phyloP scores from a whole-genome alignment of 495 filamentous ascomycete species.

The Neurospora tetrasperma region DNA sequence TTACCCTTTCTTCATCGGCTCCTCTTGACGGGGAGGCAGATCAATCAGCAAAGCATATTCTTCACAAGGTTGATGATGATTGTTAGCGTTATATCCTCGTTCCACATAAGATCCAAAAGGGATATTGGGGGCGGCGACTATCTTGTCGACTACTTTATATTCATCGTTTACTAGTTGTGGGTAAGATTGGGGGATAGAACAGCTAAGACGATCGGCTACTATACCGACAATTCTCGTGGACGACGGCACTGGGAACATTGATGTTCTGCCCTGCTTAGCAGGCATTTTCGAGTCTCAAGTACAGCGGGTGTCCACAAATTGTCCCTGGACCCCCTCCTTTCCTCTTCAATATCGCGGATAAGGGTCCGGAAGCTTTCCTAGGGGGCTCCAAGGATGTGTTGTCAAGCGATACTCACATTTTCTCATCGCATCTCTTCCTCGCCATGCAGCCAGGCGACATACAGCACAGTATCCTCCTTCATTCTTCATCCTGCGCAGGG shows the following conservation, averaged over 20 bases:
- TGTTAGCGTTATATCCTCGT: not conserved
- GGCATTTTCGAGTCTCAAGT: not conserved
- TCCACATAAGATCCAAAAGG: not conserved
- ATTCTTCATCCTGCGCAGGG: not conserved
- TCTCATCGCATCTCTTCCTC: not conserved
- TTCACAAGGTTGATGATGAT: not conserved
- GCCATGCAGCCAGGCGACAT: not conserved
- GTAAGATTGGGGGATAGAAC: not conserved
- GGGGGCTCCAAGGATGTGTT: not conserved
- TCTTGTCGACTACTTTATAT: not conserved
- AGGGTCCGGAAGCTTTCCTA: not conserved
- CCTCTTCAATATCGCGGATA: not conserved
- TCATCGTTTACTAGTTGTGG: not conserved
- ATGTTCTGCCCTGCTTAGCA: not conserved
- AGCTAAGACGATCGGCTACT: not conserved
- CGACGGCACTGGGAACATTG: not conserved
- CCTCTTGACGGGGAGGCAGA: not conserved
- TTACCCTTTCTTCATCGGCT: not conserved
- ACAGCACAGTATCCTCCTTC: not conserved
- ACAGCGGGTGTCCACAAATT: not conserved
- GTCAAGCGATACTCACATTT: not conserved
- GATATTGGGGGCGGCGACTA: not conserved
- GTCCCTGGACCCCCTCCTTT: not conserved
- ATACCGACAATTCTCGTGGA: not conserved
- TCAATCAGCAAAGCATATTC: not conserved